Conservation (phyloP, 2,329 filamentous ascomycete species). For the Leptoxyphium fumago region DNA sequence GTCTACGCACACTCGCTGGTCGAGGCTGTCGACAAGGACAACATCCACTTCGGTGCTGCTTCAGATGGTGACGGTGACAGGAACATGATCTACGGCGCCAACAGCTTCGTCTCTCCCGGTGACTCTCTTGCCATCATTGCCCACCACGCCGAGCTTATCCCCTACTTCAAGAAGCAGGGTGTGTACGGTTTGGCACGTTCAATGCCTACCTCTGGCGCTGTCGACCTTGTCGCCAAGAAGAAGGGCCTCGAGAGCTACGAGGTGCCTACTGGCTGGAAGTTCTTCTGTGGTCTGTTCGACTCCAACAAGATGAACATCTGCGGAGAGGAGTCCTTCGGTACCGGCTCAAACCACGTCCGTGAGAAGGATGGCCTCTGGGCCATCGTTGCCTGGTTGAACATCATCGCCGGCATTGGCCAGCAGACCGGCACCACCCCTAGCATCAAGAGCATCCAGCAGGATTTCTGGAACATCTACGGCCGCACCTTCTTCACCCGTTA, state of each 20-base stretch:
- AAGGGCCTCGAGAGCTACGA: conserved; percentile 88
- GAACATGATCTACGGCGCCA: conserved; percentile 99
- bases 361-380: conserved; percentile 99
- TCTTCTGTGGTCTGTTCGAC: conserved; percentile 94
- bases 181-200: conserved; percentile 89
- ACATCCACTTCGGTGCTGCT: conserved; percentile 89
- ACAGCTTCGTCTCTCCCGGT: conserved; percentile 89
- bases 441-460: conserved; percentile 89
- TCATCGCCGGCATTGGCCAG: conserved; percentile 85
- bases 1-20: conserved; percentile 93
- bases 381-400: conserved; percentile 94
- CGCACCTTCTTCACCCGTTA: conserved; percentile 98
- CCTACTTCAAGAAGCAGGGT: conserved; percentile 95
- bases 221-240: conserved; percentile 90
- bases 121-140: conserved; percentile 97
- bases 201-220: conserved; percentile 93
- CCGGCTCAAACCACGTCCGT: conserved; percentile 94
- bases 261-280: conserved; percentile 97
- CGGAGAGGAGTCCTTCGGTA: conserved; percentile 96
- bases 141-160: conserved; percentile 89
- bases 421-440: conserved; percentile 69
- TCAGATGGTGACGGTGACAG: conserved; percentile 95
- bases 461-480: conserved; percentile 94
- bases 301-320: conserved; percentile 95
- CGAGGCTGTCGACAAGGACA: conserved; percentile 78